Conservation (phyloP, 306 rosid species). For the Cicer judaicum region DNA sequence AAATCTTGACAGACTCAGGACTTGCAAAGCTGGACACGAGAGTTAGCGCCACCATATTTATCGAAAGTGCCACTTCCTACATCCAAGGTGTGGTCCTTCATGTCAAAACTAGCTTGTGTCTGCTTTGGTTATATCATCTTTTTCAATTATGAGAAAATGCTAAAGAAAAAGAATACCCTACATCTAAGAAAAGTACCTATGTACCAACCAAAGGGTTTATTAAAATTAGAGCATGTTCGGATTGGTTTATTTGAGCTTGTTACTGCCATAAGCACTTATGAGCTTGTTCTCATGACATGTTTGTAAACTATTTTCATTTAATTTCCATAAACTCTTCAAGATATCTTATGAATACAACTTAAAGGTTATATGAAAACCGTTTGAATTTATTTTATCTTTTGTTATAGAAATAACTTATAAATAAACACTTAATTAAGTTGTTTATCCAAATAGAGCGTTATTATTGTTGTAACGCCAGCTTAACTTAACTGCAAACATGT, state of each 20-base stretch:
- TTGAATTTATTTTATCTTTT: too few relatives aligned
- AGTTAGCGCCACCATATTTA: slow-evolving; percentile 82
- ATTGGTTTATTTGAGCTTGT: too few relatives aligned
- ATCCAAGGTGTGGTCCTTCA: slow-evolving; percentile 73
- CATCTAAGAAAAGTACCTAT: neutral
- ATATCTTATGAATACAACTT: too few relatives aligned
- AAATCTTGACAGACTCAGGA: slow-evolving; percentile 63
- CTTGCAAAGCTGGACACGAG: slow-evolving; percentile 84
- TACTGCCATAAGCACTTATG: too few relatives aligned
- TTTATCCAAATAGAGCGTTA: neutral
- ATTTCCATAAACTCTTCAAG: too few relatives aligned
- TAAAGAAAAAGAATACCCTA: neutral
- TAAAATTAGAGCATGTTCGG: too few relatives aligned
- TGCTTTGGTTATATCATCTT: slow-evolving; percentile 32
- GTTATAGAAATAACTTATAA: too few relatives aligned
- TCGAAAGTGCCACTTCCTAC: slow-evolving; percentile 72
- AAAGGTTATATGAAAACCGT: too few relatives aligned
- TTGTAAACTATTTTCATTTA: too few relatives aligned
- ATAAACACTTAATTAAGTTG: too few relatives aligned
- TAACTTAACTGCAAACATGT: slow-evolving; percentile 14
- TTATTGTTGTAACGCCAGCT: slow-evolving; percentile 3
- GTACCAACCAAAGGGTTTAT: slow-evolving; percentile 6
- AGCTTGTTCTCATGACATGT: too few relatives aligned
- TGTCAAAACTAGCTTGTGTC: slow-evolving; percentile 1
- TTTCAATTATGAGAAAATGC: slow-evolving; percentile 39